A percentile compares a stretch with the other conserved stretches of the same genome.
phyloP scores from a whole-genome alignment of 1,139 yeast genomes.

The Eremothecium coryli region DNA sequence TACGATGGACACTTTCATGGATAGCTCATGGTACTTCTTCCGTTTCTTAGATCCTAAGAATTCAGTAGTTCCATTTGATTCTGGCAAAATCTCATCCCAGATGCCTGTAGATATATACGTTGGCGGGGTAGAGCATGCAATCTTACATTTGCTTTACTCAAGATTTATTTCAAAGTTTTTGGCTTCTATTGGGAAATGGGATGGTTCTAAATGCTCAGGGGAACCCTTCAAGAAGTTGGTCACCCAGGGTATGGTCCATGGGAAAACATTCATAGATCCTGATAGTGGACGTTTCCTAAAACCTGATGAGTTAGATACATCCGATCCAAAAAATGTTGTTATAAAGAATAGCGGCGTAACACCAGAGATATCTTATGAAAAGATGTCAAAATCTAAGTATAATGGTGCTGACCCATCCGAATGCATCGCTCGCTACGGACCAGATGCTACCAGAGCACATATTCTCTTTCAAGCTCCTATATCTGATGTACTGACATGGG shows the following conservation, averaged over 20 bases:
- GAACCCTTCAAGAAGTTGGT: constrained; percentile 77
- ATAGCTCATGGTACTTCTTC: constrained; percentile 93
- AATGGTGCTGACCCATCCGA: constrained; percentile 88
- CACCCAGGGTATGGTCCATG: constrained; percentile 98
- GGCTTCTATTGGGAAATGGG: constrained; percentile 52
- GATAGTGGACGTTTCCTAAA: constrained; percentile 62
- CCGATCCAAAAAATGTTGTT: constrained; percentile 36
- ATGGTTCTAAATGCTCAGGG: constrained; percentile 42
- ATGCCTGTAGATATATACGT: constrained; percentile 86
- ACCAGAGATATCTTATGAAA: constrained; percentile 61
- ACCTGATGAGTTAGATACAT: constrained; percentile 57
- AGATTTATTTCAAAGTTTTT: constrained; percentile 78
- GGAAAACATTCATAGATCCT: constrained; percentile 72
- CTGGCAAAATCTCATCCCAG: constrained; percentile 40
- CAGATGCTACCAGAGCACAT: constrained; percentile 92
- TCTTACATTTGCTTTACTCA: constrained; percentile 75
- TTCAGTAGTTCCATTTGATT: constrained; percentile 40
- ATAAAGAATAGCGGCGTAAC: constrained; percentile 42
- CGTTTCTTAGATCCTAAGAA: constrained; percentile 74
- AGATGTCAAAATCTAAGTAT: constrained; percentile 92
- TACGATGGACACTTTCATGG: constrained; percentile 98
- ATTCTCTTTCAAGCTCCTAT: constrained; percentile 91
- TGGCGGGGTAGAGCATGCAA: constrained; percentile 97
- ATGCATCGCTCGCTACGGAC: constrained; percentile 73
- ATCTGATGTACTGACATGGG: constrained; percentile 77